A percentile compares a stretch with the other conserved stretches of the same genome.
Conservation (phyloP, 495 filamentous ascomycete genomes). For the Talaromyces trachyspermus region DNA sequence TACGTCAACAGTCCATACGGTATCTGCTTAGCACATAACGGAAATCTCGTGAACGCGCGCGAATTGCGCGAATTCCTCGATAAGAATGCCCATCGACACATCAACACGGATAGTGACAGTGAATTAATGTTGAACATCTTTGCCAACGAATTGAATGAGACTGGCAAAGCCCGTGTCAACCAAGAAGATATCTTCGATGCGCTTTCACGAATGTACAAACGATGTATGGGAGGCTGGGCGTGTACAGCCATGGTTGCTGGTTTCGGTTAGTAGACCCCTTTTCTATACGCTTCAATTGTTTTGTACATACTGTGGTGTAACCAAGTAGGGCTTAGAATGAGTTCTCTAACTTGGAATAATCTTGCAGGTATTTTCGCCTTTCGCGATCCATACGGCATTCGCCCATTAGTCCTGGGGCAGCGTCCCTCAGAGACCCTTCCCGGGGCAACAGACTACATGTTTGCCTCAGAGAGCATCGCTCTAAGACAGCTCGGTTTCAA, state of each 20-base stretch:
- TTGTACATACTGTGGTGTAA: too few relatives aligned
- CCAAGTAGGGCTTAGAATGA: too few relatives aligned
- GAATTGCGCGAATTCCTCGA: conserved; percentile 75
- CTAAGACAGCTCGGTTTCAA: conserved; percentile 79
- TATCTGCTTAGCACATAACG: conserved; percentile 65
- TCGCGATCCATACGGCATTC: conserved; percentile 83
- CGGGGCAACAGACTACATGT: conserved; percentile 80
- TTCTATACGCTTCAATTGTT: too few relatives aligned
- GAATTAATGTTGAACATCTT: conserved; percentile 96
- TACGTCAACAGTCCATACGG: conserved; percentile 92
- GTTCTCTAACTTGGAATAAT: not conserved
- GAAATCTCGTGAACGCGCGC: conserved; percentile 90
- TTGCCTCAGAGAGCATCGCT: conserved; percentile 94
- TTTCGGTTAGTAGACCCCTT: conserved; percentile 23
- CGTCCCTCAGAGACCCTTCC: conserved; percentile 46
- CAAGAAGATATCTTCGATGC: conserved; percentile 80
- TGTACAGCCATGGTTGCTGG: conserved; percentile 91
- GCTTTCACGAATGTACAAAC: conserved; percentile 65
- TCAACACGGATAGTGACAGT: conserved; percentile 94
- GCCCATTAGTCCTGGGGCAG: conserved; percentile 77
- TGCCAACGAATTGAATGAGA: conserved; percentile 87
- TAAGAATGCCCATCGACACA: conserved; percentile 82
- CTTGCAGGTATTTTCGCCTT: conserved; percentile 71
- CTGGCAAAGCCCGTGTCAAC: conserved; percentile 94
- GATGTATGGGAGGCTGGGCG: conserved; percentile 78